Conservation (phyloP, 1,139 yeast genomes). For the Meyerozyma athensensis region DNA sequence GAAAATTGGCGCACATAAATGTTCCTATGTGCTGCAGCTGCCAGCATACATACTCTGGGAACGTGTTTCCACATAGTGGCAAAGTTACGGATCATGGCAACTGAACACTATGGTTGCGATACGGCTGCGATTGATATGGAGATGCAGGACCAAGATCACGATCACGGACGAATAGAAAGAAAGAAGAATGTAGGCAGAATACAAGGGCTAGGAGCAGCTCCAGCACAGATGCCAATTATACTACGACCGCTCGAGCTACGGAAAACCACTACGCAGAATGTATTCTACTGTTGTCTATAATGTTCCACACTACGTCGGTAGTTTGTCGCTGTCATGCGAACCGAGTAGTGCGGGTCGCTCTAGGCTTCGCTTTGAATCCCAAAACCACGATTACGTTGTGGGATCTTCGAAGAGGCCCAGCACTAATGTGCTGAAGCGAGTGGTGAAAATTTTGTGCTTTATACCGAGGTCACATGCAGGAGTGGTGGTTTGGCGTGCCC, state of each 20-base stretch:
- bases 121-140: too few relatives aligned
- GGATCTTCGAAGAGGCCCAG: slow-evolving; percentile 69
- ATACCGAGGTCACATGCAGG: slow-evolving; percentile 31
- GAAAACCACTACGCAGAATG: too few relatives aligned
- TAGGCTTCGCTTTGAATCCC: slow-evolving; percentile 73
- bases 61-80: neutral
- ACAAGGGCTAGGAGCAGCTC: too few relatives aligned
- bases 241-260: too few relatives aligned
- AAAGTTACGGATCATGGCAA: neutral
- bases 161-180: neutral
- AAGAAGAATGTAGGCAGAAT: neutral
- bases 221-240: too few relatives aligned
- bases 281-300: slow-evolving; percentile 3
- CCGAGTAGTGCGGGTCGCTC: slow-evolving; percentile 30
- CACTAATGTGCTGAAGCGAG: neutral
- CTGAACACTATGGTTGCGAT: neutral
- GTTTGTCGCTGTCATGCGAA: slow-evolving; percentile 13
- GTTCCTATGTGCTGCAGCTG: neutral
- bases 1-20: neutral
- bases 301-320: slow-evolving; percentile 28
- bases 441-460: slow-evolving; percentile 7
- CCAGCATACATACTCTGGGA: neutral
- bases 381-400: slow-evolving; percentile 50
- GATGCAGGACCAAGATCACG: neutral
- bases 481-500: slow-evolving; percentile 14